A percentile compares a stretch with the other conserved stretches of the same genome.
Conservation (phyloP, 2,329 filamentous ascomycete species). For the Monilinia fructigena region DNA sequence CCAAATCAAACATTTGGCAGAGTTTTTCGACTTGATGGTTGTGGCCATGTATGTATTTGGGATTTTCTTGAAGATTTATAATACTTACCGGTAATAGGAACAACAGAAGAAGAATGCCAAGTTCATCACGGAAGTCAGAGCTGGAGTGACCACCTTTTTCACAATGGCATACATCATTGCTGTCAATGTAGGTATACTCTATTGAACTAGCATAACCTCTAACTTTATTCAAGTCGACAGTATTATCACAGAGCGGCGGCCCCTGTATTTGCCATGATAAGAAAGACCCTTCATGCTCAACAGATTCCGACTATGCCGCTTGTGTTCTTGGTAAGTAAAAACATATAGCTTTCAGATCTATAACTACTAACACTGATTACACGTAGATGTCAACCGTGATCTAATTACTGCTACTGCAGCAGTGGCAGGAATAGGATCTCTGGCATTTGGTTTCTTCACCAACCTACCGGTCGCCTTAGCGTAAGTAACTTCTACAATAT, state of each 20-base stretch:
- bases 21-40: constrained; percentile 65
- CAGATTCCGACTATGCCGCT: constrained; percentile 44
- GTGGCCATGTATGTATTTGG: constrained; percentile 59
- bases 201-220: background rate
- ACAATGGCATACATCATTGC: constrained; percentile 87
- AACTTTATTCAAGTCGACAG: constrained; percentile 56
- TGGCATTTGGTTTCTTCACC: constrained; percentile 76
- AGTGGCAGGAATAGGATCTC: constrained; percentile 70
- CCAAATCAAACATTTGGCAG: constrained; percentile 51
- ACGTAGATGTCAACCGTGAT: constrained; percentile 46
- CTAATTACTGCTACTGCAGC: constrained; percentile 82
- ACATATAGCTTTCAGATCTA: background rate
- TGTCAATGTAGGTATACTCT: constrained; percentile 53
- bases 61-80: background rate
- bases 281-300: constrained; percentile 33
- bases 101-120: constrained; percentile 65
- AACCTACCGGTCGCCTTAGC: constrained; percentile 76
- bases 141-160: constrained; percentile 76
- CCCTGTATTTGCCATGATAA: constrained; percentile 62
- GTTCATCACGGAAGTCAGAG: constrained; percentile 76
- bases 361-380: background rate
- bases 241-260: constrained; percentile 73
- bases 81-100: constrained; percentile 47
- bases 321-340: constrained; percentile 43
- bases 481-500: constrained; percentile 48